Conservation (phyloP, 805 yeast species). For the Candida anglica region DNA sequence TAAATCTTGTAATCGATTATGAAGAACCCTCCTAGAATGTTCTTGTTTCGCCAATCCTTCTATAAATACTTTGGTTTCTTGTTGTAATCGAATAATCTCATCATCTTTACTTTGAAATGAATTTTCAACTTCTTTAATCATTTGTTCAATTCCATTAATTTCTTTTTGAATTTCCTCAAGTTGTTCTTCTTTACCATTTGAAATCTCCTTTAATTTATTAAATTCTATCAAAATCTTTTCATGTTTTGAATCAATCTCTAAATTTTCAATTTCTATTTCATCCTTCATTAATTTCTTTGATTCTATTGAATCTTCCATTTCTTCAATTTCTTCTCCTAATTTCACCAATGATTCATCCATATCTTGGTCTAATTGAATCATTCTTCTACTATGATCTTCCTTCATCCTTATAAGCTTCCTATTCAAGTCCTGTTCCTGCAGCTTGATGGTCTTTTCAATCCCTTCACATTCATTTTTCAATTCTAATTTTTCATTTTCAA, state of each 20-base stretch:
- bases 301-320: constrained; percentile 5
- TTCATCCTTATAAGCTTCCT: constrained; percentile 18
- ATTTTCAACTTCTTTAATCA: constrained; percentile 3
- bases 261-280: constrained; percentile 6
- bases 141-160: constrained; percentile 3
- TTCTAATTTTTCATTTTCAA: constrained; percentile 14
- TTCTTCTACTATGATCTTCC: constrained; percentile 19
- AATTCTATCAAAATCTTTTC: too few relatives aligned
- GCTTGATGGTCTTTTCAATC: constrained; percentile 10
- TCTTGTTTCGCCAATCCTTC: constrained; percentile 47
- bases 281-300: constrained; percentile 1
- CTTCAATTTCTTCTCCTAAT: constrained; percentile 8
- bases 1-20: constrained; percentile 74
- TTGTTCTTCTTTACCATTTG: background rate
- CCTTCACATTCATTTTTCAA: constrained; percentile 11
- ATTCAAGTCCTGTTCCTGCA: constrained; percentile 15
- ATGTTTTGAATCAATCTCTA: constrained; percentile 2
- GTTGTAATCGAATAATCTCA: constrained; percentile 6
- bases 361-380: constrained; percentile 9
- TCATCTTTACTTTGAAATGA: constrained; percentile 4
- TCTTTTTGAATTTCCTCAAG: constrained; percentile 5
- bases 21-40: constrained; percentile 55
- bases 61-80: constrained; percentile 13
- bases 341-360: constrained; percentile 13
- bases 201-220: constrained; percentile 1